These are phyloP conservation scores for Termitomyces sp. DNA, from an alignment of 768 basidiomycete species.

Conservation along the genomic window DNA sequence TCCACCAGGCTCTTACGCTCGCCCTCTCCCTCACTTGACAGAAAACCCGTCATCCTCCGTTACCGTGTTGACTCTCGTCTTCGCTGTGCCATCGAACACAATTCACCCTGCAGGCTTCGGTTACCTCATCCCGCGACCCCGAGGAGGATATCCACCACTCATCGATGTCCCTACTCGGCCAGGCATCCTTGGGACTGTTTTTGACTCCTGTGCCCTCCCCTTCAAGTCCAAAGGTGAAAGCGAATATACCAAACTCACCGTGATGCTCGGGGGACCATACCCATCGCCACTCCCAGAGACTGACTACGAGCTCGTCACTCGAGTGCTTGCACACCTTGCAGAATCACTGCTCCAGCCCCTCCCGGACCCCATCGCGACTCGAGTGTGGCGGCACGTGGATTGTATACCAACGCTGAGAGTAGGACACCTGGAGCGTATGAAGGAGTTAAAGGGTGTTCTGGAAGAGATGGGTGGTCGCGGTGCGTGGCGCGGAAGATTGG, in stretches of 20 bases:
- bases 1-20: slow-evolving; percentile 1
- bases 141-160: slow-evolving; percentile 38
- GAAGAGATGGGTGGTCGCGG: slow-evolving; percentile 33
- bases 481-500: slow-evolving; percentile 28
- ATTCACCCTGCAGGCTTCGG: slow-evolving; percentile 90
- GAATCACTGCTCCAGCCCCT: slow-evolving; percentile 39
- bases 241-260: slow-evolving; percentile 69
- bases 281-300: slow-evolving; percentile 20
- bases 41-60: slow-evolving; percentile 76
- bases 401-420: slow-evolving; percentile 79
- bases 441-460: slow-evolving; percentile 44
- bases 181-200: slow-evolving; percentile 79
- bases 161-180: slow-evolving; percentile 18
- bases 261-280: slow-evolving; percentile 89
- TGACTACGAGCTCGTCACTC: slow-evolving; percentile 12
- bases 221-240: slow-evolving; percentile 4
- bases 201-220: slow-evolving; percentile 73
- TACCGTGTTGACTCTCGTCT: slow-evolving; percentile 86
- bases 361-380: slow-evolving; percentile 52
- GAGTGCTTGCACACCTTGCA: slow-evolving; percentile 31
- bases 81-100: slow-evolving; percentile 39
- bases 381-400: slow-evolving; percentile 44
- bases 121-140: slow-evolving; percentile 84
- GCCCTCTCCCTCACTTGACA: slow-evolving; percentile 54
- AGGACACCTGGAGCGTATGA: slow-evolving; percentile 69